A percentile compares a stretch with the other conserved stretches of the same genome.
These are phyloP conservation scores for Lachancea sp. DNA, from an alignment of 805 yeast species.

Conservation along the genomic window DNA sequence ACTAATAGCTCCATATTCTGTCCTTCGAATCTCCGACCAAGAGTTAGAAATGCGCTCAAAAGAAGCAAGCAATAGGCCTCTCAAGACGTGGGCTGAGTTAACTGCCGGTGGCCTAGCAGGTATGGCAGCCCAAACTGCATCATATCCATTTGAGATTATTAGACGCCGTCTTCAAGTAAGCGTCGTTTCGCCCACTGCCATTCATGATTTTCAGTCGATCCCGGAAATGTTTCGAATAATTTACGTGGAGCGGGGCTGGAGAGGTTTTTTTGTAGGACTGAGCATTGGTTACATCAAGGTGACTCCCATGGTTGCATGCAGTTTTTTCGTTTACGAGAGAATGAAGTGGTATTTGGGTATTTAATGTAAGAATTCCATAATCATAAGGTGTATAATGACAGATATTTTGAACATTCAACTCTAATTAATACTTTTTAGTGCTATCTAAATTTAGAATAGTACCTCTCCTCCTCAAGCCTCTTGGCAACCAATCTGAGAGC, in stretches of 20 bases:
- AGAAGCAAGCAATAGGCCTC: slow-evolving; percentile 46
- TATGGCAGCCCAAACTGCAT: slow-evolving; percentile 89
- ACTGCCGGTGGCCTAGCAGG: slow-evolving; percentile 96
- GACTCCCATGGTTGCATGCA: slow-evolving; percentile 94
- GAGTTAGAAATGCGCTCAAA: slow-evolving; percentile 18
- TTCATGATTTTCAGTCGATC: slow-evolving; percentile 30
- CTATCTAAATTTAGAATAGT: slow-evolving; percentile 54
- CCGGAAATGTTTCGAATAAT: slow-evolving; percentile 44
- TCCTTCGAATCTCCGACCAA: slow-evolving; percentile 21
- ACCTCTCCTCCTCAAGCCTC: slow-evolving; percentile 69
- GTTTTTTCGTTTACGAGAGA: slow-evolving; percentile 90
- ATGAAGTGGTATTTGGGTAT: slow-evolving; percentile 67
- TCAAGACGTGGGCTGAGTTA: slow-evolving; percentile 87
- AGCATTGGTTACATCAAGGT: slow-evolving; percentile 94
- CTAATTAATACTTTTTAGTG: background rate
- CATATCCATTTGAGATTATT: slow-evolving; percentile 93
- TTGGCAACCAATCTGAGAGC: slow-evolving; percentile 50
- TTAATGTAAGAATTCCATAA: slow-evolving; percentile 19
- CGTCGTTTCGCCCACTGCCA: slow-evolving; percentile 60
- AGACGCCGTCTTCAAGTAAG: slow-evolving; percentile 95
- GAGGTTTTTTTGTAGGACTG: slow-evolving; percentile 90
- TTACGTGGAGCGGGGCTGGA: slow-evolving; percentile 65
- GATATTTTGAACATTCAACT: slow-evolving; percentile 3
- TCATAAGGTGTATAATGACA: background rate
- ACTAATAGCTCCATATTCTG: slow-evolving; percentile 48